These are phyloP conservation scores for Carallia pectinifolia DNA, from an alignment of 345 rosid species.

Conservation along the genomic window DNA sequence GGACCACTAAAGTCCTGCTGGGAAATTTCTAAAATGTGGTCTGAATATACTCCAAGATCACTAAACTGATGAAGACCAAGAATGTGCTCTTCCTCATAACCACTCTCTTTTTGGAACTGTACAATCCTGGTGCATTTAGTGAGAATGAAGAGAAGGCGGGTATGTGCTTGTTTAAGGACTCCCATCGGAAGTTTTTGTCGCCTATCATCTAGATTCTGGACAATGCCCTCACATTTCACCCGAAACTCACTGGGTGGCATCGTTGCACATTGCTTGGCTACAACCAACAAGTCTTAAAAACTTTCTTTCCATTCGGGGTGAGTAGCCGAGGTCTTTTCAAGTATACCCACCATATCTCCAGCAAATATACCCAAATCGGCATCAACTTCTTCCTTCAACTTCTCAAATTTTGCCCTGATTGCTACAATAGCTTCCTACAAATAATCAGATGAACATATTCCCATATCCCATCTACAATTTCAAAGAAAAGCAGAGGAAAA, in stretches of 20 bases:
- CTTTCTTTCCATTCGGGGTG: constrained; percentile 70
- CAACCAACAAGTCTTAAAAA: constrained; percentile 79
- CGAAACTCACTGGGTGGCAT: constrained; percentile 86
- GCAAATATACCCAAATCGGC: constrained; percentile 86
- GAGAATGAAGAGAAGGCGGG: constrained; percentile 86
- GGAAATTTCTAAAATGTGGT: constrained; percentile 58
- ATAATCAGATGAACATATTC: constrained; percentile 10
- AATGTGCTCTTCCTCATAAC: constrained; percentile 74
- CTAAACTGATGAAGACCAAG: constrained; percentile 79
- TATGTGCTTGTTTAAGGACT: constrained; percentile 82
- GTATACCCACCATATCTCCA: constrained; percentile 78
- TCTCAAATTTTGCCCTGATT: constrained; percentile 75
- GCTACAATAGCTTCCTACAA: constrained; percentile 81
- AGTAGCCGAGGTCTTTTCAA: constrained; percentile 60
- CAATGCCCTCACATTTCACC: constrained; percentile 84
- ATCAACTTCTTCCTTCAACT: constrained; percentile 87
- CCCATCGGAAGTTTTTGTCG: constrained; percentile 95
- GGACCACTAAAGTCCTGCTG: constrained; percentile 53
- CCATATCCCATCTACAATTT: background rate
- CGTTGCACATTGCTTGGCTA: constrained; percentile 72
- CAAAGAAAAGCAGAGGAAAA: background rate
- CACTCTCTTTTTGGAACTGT: constrained; percentile 91
- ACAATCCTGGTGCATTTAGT: constrained; percentile 94
- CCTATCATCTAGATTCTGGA: constrained; percentile 78
- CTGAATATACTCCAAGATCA: constrained; percentile 92